A percentile compares a stretch with the other conserved stretches of the same genome.
phyloP scores from a whole-genome alignment of 2,329 filamentous ascomycete genomes.

The Microcyclospora pomicola region DNA sequence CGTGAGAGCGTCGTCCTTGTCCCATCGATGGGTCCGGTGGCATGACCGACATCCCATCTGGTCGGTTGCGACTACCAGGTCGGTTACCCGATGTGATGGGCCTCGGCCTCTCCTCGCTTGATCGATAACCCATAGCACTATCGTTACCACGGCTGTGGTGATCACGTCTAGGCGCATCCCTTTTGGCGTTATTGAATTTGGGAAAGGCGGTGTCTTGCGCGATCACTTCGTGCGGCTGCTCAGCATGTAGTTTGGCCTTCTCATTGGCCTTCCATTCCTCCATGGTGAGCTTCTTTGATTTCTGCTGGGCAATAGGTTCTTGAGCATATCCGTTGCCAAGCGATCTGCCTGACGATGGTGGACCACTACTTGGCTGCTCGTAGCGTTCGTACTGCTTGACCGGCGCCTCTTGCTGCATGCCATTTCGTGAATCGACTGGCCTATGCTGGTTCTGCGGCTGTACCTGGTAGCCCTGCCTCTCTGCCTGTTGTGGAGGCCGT shows the following conservation, averaged over 20 bases:
- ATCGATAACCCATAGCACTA: constrained; percentile 5
- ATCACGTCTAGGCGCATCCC: constrained; percentile 5
- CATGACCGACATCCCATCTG: constrained; percentile 3
- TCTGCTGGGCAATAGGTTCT: not conserved
- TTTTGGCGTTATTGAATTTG: constrained; percentile 20
- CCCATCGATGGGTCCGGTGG: not conserved
- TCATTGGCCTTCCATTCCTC: constrained; percentile 22
- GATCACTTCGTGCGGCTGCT: constrained; percentile 15
- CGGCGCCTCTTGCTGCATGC: not conserved
- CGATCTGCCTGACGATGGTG: not conserved
- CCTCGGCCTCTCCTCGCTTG: constrained; percentile 10
- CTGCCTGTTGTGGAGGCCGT: not conserved
- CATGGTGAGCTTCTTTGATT: constrained; percentile 16
- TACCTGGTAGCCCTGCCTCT: not conserved
- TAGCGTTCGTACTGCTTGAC: not conserved
- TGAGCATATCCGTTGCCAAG: constrained; percentile 3
- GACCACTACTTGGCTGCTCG: not conserved
- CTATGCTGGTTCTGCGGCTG: not conserved
- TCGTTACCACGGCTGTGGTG: constrained; percentile 5
- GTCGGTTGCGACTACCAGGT: not conserved
- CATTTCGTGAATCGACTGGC: constrained; percentile 2
- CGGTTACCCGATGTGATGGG: constrained; percentile 5
- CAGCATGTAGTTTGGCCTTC: constrained; percentile 18
- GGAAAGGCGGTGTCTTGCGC: constrained; percentile 36
- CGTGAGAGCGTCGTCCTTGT: too few relatives aligned